These are phyloP conservation scores for Boletus fagicola DNA, from an alignment of 768 basidiomycete species.

Conservation along the genomic window DNA sequence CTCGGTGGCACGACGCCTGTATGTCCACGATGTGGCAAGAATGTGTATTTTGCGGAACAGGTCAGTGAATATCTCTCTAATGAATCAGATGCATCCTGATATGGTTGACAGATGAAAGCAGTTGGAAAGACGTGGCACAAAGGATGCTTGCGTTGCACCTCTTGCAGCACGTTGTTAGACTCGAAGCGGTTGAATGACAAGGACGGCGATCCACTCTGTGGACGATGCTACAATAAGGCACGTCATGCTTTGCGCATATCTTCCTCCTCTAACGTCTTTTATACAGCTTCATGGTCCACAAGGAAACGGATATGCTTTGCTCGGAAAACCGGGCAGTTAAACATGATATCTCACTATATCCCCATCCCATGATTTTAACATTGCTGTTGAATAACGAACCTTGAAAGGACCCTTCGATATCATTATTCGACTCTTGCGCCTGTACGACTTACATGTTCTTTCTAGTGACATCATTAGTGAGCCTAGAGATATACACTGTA, in stretches of 20 bases:
- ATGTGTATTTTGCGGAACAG: slow-evolving; percentile 86
- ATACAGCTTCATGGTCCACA: slow-evolving; percentile 69
- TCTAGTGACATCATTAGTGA: slow-evolving; percentile 13
- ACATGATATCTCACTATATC: not conserved
- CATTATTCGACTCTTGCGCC: slow-evolving; percentile 18
- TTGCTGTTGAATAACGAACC: slow-evolving; percentile 9
- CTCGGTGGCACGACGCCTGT: slow-evolving; percentile 48
- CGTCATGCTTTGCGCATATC: not conserved
- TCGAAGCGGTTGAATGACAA: slow-evolving; percentile 72
- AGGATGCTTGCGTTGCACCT: slow-evolving; percentile 70
- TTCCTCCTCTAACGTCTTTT: not conserved
- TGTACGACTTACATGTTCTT: slow-evolving; percentile 23
- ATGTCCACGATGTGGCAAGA: slow-evolving; percentile 70
- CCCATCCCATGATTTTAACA: not conserved
- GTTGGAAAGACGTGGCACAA: slow-evolving; percentile 81
- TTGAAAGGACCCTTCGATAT: slow-evolving; percentile 12
- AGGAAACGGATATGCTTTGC: slow-evolving; percentile 72
- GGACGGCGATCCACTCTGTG: slow-evolving; percentile 69
- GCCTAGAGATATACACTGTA: slow-evolving; percentile 11
- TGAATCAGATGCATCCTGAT: slow-evolving; percentile 4
- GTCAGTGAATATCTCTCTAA: slow-evolving; percentile 32
- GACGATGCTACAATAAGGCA: slow-evolving; percentile 71
- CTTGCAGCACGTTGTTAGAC: slow-evolving; percentile 68
- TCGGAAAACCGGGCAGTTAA: slow-evolving; percentile 51
- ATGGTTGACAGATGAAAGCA: slow-evolving; percentile 60